phyloP scores from a whole-genome alignment of 306 rosid genomes.

The Cyclanthera cordifolia region DNA sequence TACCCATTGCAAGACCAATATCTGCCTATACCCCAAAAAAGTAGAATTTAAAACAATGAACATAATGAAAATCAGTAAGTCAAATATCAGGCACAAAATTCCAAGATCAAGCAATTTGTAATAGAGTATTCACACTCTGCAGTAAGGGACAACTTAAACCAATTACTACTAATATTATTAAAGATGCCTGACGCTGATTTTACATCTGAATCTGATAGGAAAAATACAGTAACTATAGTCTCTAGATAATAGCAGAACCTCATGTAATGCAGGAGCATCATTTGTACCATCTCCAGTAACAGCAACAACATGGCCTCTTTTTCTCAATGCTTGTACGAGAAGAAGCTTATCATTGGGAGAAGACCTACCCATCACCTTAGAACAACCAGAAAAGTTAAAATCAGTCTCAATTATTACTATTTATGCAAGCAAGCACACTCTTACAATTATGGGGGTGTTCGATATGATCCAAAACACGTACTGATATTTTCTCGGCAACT shows the following conservation, averaged over 20 bases:
- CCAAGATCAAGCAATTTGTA: neutral
- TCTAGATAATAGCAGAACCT: conserved; percentile 31
- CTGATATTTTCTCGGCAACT: conserved; percentile 52
- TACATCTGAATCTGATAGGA: neutral
- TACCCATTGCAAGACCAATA: conserved; percentile 91
- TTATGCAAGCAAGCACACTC: neutral
- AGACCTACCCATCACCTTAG: conserved; percentile 88
- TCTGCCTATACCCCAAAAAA: conserved; percentile 49
- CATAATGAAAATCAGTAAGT: neutral
- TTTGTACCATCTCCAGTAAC: conserved; percentile 94
- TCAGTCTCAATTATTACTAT: neutral
- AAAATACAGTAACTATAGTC: neutral
- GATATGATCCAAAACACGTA: conserved; percentile 17
- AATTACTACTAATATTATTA: neutral
- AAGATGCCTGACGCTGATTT: neutral
- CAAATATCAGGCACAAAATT: neutral
- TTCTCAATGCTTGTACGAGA: conserved; percentile 86
- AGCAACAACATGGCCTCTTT: conserved; percentile 65
- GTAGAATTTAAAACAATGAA: neutral
- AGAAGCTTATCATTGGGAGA: conserved; percentile 86
- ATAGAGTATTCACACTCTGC: neutral
- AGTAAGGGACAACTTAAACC: neutral
- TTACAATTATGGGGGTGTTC: neutral
- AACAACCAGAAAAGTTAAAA: conserved; percentile 11
- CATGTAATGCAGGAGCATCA: conserved; percentile 90